Evolutionary conservation across 768 basidiomycete genomes (phyloP).

Genomic region (Daedalea quercina): DNA sequence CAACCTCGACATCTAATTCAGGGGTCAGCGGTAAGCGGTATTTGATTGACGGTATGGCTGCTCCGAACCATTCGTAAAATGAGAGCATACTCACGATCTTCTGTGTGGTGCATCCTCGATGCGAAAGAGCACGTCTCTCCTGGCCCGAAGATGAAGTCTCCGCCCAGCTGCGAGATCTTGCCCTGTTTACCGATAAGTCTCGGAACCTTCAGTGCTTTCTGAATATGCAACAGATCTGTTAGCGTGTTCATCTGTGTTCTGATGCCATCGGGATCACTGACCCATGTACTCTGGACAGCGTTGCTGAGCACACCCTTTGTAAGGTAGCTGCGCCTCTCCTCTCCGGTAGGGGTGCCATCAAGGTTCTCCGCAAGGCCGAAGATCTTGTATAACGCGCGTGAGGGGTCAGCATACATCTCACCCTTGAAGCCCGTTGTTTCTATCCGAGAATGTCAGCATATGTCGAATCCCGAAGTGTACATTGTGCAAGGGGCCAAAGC

Average conservation of each 20-base stretch:
- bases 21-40: no score
- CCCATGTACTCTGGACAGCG: conserved; percentile 38
- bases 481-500: neutral
- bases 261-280: conserved; percentile 15
- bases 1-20: no score
- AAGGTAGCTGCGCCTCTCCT: conserved; percentile 42
- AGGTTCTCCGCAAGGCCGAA: conserved; percentile 56
- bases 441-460: conserved; percentile 13
- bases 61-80: no score
- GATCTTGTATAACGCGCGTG: conserved; percentile 46
- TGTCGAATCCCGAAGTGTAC: no score
- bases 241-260: neutral
- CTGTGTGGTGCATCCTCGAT: conserved; percentile 53
- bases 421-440: conserved; percentile 41
- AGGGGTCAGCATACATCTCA: conserved; percentile 60
- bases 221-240: neutral
- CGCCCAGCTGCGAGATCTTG: conserved; percentile 54
- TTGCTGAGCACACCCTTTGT: conserved; percentile 23
- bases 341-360: conserved; percentile 35
- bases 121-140: conserved; percentile 44
- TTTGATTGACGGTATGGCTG: no score
- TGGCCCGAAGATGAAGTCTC: conserved; percentile 54
- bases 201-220: conserved; percentile 31
- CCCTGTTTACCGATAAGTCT: conserved; percentile 53
- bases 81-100: conserved; percentile 44